Percentiles rank a stretch among this genome's conserved stretches.
These are phyloP conservation scores for Rhizopus arrhizus DNA, from an alignment of 371 early-diverging fungal species.

Conservation along the genomic window DNA sequence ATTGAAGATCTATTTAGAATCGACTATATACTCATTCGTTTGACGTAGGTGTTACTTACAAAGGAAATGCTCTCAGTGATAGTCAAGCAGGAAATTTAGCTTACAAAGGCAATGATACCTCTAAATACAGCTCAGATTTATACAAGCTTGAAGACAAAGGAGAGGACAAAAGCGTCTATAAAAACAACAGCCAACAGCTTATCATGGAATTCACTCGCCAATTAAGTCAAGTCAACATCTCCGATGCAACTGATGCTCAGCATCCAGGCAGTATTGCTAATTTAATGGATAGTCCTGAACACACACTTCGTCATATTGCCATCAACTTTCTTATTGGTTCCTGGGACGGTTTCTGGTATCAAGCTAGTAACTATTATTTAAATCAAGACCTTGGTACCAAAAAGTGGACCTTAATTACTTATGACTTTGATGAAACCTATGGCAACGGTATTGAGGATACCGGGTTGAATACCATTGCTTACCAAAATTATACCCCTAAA, in stretches of 20 bases:
- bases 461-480: slow-evolving; percentile 41
- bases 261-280: slow-evolving; percentile 41
- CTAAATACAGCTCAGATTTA: slow-evolving; percentile 38
- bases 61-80: slow-evolving; percentile 41
- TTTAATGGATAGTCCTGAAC: slow-evolving; percentile 40
- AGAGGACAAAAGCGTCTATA: slow-evolving; percentile 24
- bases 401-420: slow-evolving; percentile 57
- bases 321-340: slow-evolving; percentile 54
- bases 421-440: slow-evolving; percentile 61
- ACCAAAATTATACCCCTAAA: slow-evolving; percentile 42
- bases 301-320: slow-evolving; percentile 46
- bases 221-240: slow-evolving; percentile 32
- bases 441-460: slow-evolving; percentile 44
- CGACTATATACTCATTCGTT: slow-evolving; percentile 8
- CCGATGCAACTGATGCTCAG: slow-evolving; percentile 42
- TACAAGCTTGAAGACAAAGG: slow-evolving; percentile 47
- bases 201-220: slow-evolving; percentile 36
- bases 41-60: slow-evolving; percentile 38
- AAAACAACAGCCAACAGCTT: slow-evolving; percentile 24
- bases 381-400: slow-evolving; percentile 46
- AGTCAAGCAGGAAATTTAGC: slow-evolving; percentile 38
- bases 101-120: slow-evolving; percentile 43
- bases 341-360: slow-evolving; percentile 58
- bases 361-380: slow-evolving; percentile 57
- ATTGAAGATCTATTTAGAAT: too few species aligned